phyloP scores from a whole-genome alignment of 306 rosid genomes.

The Gastrolobium bilobum region DNA sequence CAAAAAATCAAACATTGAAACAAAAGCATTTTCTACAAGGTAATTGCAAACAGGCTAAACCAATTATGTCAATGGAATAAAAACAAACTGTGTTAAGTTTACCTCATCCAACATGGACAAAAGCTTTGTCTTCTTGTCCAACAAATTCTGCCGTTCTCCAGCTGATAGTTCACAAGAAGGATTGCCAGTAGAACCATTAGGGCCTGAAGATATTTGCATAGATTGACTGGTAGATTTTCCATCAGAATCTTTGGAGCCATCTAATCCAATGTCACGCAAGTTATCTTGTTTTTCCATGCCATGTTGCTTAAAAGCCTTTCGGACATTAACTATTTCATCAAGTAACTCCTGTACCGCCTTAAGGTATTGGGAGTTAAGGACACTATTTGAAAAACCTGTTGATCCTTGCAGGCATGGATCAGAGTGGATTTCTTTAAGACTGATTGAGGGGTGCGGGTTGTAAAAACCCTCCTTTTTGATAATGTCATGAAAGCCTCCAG shows the following conservation, averaged over 20 bases:
- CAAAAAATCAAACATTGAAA: not conserved
- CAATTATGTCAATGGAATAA: not conserved
- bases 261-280: constrained; percentile 52
- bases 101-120: constrained; percentile 83
- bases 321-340: constrained; percentile 74
- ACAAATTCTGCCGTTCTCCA: constrained; percentile 68
- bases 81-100: constrained; percentile 32
- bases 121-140: constrained; percentile 77
- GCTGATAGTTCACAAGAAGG: constrained; percentile 61
- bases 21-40: constrained; percentile 3
- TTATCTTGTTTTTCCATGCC: constrained; percentile 59
- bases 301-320: constrained; percentile 71
- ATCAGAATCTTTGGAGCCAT: constrained; percentile 62
- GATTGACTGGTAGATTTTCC: constrained; percentile 57
- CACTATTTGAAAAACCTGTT: constrained; percentile 46
- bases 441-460: constrained; percentile 50
- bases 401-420: constrained; percentile 54
- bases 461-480: constrained; percentile 60
- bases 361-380: constrained; percentile 62
- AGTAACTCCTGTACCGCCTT: constrained; percentile 79
- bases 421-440: constrained; percentile 45
- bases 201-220: constrained; percentile 49
- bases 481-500: constrained; percentile 49
- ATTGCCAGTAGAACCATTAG: constrained; percentile 52
- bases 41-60: constrained; percentile 7